Evolutionary conservation across 164 flowering plant genomes (phyloP).

Genomic region (Sedum album): DNA sequence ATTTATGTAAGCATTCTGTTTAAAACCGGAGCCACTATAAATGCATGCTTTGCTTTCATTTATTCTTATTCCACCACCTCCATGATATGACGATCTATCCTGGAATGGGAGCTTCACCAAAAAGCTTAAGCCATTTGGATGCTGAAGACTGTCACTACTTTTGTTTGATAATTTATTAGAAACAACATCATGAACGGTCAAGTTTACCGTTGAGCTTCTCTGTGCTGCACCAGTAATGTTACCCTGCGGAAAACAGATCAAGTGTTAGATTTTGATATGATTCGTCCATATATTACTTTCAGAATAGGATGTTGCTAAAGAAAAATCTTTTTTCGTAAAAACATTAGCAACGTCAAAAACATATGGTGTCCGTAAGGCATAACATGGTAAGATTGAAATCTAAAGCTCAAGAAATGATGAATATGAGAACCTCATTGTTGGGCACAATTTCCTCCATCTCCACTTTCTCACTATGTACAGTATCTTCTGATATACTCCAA

Average conservation of each 20-base stretch:
- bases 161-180: neutral
- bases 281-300: neutral
- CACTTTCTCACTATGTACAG: constrained; percentile 15
- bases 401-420: constrained; percentile 10
- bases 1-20: constrained; percentile 56
- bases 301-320: neutral
- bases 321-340: neutral
- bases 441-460: constrained; percentile 11
- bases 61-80: constrained; percentile 17
- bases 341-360: neutral
- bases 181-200: neutral
- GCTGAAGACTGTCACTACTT: neutral
- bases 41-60: constrained; percentile 14
- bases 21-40: constrained; percentile 49
- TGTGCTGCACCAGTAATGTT: neutral
- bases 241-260: neutral
- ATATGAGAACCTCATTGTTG: constrained; percentile 18
- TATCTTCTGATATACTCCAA: constrained; percentile 48
- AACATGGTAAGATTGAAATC: neutral
- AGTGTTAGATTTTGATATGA: neutral
- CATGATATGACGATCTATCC: constrained; percentile 15
- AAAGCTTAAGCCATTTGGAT: neutral
- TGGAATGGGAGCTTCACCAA: constrained; percentile 5
- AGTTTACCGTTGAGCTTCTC: neutral
- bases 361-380: neutral